phyloP scores from a whole-genome alignment of 352 stramenopile species.

The Aphanomyces cochlioides region DNA sequence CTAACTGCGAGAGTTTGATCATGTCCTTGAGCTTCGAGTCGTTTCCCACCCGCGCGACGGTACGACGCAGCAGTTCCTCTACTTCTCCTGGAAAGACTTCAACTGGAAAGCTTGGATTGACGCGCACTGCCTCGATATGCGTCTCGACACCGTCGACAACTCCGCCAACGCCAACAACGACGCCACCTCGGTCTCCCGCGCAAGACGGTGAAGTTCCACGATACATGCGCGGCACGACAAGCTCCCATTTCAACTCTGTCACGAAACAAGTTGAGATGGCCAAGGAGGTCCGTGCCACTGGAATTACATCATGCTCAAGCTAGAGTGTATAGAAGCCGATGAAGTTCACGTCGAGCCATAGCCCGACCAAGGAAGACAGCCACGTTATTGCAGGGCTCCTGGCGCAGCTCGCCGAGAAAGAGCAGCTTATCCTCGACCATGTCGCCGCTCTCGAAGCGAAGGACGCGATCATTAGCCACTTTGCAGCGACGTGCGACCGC shows the following conservation, averaged over 20 bases:
- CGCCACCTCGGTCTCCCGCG: background rate
- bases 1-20: too few relatives aligned
- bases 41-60: too few relatives aligned
- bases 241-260: background rate
- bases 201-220: background rate
- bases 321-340: constrained; percentile 2
- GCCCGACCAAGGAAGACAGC: constrained; percentile 10
- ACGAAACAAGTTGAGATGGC: background rate
- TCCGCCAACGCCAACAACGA: background rate
- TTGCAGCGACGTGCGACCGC: constrained; percentile 10
- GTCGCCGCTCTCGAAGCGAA: constrained; percentile 7
- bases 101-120: background rate
- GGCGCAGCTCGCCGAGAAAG: constrained; percentile 17
- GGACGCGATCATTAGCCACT: constrained; percentile 12
- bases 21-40: too few relatives aligned
- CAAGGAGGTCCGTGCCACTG: background rate
- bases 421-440: background rate
- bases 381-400: constrained; percentile 16
- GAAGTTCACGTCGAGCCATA: constrained; percentile 1
- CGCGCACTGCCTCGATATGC: background rate
- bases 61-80: background rate
- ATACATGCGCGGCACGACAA: constrained; percentile 15
- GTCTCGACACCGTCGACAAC: background rate
- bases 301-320: background rate
- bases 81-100: background rate